Evolutionary conservation across 2,329 filamentous ascomycete species (phyloP).

Genomic region (Beauveria sp.): DNA sequence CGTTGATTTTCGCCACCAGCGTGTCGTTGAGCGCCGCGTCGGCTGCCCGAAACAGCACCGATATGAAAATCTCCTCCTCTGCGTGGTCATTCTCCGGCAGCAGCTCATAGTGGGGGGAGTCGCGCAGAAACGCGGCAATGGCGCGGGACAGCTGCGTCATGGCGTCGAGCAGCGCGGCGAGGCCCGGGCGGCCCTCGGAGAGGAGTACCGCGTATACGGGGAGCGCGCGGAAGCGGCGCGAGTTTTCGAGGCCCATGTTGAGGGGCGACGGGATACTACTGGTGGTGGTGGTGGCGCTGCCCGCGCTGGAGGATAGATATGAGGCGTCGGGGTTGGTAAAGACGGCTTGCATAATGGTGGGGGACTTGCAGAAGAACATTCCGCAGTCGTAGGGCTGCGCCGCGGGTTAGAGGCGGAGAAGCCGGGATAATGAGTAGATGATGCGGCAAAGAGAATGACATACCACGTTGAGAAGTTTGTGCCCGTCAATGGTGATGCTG

Average conservation of each 20-base stretch:
- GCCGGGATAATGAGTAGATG: not conserved
- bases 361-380: conserved; percentile 71
- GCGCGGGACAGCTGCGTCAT: conserved; percentile 65
- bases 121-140: conserved; percentile 56
- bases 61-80: conserved; percentile 43
- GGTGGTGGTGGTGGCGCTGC: conserved; percentile 23
- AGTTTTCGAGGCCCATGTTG: conserved; percentile 86
- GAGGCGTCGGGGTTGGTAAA: conserved; percentile 82
- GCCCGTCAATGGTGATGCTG: conserved; percentile 77
- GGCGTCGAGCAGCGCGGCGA: conserved; percentile 59
- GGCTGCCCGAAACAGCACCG: conserved; percentile 71
- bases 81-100: conserved; percentile 38
- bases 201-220: conserved; percentile 76
- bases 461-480: conserved; percentile 88
- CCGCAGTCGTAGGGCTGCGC: conserved; percentile 78
- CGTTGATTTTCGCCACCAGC: conserved; percentile 68
- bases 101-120: conserved; percentile 56
- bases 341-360: conserved; percentile 48
- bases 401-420: not conserved
- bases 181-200: conserved; percentile 64
- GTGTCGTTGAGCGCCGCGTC: conserved; percentile 52
- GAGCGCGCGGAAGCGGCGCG: conserved; percentile 81
- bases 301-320: conserved; percentile 55
- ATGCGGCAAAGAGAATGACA: conserved; percentile 22
- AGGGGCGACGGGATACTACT: conserved; percentile 65